phyloP scores from a whole-genome alignment of 2,329 filamentous ascomycete species.

The Nothomitra cinnamomea region DNA sequence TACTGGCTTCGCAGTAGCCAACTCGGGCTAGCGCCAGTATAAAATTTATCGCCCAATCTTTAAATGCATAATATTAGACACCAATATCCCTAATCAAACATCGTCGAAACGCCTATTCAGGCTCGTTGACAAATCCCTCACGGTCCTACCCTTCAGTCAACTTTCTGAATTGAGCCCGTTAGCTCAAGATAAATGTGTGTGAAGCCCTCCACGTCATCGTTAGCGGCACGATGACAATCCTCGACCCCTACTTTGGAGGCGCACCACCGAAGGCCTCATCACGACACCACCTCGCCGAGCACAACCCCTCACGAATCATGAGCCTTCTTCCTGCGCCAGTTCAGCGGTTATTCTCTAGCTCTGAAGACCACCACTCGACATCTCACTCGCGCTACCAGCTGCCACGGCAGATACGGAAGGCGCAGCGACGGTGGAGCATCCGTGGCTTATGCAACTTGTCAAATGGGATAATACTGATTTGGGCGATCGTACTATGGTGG shows the following conservation, averaged over 20 bases:
- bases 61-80: no score
- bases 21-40: no score
- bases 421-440: not conserved
- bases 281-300: not conserved
- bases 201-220: not conserved
- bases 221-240: not conserved
- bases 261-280: not conserved
- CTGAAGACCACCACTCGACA: not conserved
- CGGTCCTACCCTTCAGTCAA: no score
- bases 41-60: no score
- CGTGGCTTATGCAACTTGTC: slow-evolving; percentile 15
- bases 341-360: not conserved
- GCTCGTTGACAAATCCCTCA: no score
- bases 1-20: no score
- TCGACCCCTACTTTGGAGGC: not conserved
- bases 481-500: slow-evolving; percentile 65
- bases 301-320: not conserved
- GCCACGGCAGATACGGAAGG: not conserved
- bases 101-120: no score
- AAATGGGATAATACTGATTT: slow-evolving; percentile 51
- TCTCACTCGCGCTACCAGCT: not conserved
- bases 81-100: no score
- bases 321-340: not conserved
- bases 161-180: not conserved
- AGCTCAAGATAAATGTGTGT: not conserved